Evolutionary conservation across 768 basidiomycete species (phyloP).

Genomic region (Favolaschia claudopus): DNA sequence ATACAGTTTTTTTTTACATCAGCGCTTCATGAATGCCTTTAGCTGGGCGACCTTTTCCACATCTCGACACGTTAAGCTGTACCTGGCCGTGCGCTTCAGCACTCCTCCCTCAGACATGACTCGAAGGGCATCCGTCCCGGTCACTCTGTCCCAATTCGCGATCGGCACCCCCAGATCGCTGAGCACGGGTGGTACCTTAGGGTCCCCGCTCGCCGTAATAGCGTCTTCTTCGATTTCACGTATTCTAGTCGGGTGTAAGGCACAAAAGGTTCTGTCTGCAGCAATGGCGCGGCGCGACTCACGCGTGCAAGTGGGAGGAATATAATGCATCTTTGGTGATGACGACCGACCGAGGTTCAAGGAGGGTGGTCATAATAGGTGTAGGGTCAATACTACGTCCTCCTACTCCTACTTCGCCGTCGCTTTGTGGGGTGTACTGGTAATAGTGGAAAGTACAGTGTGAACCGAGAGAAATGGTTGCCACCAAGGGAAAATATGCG

Average conservation of each 20-base stretch:
- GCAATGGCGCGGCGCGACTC: slow-evolving; percentile 1
- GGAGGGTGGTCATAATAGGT: slow-evolving; percentile 73
- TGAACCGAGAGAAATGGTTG: slow-evolving; percentile 85
- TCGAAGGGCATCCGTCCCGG: slow-evolving; percentile 43
- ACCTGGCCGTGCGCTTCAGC: slow-evolving; percentile 63
- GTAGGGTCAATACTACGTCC: slow-evolving; percentile 64
- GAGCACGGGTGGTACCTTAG: slow-evolving; percentile 32
- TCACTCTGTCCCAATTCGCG: slow-evolving; percentile 65
- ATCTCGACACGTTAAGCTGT: slow-evolving; percentile 87
- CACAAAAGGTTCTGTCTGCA: neutral
- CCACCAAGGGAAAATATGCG: slow-evolving; percentile 86
- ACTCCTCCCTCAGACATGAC: slow-evolving; percentile 53
- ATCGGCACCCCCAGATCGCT: slow-evolving; percentile 44
- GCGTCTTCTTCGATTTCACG: slow-evolving; percentile 60
- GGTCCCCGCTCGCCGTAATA: slow-evolving; percentile 34
- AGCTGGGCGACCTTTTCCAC: slow-evolving; percentile 65
- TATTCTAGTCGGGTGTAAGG: slow-evolving; percentile 54
- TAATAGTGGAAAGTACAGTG: slow-evolving; percentile 87
- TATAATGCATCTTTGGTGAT: slow-evolving; percentile 82
- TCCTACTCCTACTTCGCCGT: slow-evolving; percentile 27
- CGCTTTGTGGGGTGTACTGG: slow-evolving; percentile 51
- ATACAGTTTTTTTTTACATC: too few relatives aligned
- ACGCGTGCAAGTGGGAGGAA: slow-evolving; percentile 76
- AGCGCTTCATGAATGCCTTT: slow-evolving; percentile 32
- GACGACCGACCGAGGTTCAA: slow-evolving; percentile 86